Base-by-base conservation (phyloP, 2,329 filamentous ascomycete species). In the Ilyonectria robusta region DNA sequence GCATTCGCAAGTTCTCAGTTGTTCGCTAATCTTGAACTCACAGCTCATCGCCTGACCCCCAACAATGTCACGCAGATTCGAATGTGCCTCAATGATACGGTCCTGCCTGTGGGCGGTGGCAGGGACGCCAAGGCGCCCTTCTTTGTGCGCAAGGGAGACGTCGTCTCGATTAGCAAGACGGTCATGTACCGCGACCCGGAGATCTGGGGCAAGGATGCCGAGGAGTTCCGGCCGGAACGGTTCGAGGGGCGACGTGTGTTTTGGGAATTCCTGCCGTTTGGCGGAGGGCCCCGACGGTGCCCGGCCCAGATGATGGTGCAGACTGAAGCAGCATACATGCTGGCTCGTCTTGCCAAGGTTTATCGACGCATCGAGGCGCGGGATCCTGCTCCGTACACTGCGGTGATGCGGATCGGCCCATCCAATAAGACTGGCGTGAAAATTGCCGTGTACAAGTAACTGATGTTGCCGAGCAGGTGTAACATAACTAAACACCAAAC, bases 71-170 rank as follows among this genome's bases (percentile, higher is more conserved):
- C 65, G 9, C 65, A 70, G 47, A 61, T 67, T 29, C 60, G 67
- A 10, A 57, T 63, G 23, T 64, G 64, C 46, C 62, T 65, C 13
- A 66, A 67, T 29, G 84, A 87, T 73, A 86, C 85, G 2, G 78
- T 82, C 0, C 78, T 89, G 0, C 87, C 87, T 2, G 73, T 79
- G 1, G 87, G 87, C 50, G 87, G 87, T 42, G 86, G 87, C 0
- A 73, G 80, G 3, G 81, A 86, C 56, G 82, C 84, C 48, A 77
- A 75, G 23, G 78, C 80, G 0, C 86, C 87, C 0, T 71, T 89
- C 17, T 85, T 85, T 67, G 80, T 89, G 8, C 77, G 77, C 19
- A 84, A 84, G 67, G 85, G 86, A n/a, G 80, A 83, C 13, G 73
- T 79, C 2, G 80, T 86, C 40, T 77, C 74, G 10, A 85, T 83